phyloP scores from a whole-genome alignment of 2,329 filamentous ascomycete species.

The Exophiala sp. region DNA sequence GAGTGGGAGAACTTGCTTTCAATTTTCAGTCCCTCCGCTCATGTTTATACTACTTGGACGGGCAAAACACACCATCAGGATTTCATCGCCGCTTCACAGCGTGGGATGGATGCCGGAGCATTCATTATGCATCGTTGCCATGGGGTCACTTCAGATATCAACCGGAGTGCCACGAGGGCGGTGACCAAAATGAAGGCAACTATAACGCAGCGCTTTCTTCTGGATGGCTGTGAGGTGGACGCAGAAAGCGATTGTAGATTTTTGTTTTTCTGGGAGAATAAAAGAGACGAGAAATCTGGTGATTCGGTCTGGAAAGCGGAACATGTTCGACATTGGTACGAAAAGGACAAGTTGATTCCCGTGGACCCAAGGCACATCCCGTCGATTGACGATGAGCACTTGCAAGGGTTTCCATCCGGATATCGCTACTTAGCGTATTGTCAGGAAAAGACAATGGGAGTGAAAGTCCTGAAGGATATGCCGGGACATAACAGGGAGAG shows the following conservation, averaged over 20 bases:
- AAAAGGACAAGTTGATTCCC: constrained; percentile 51
- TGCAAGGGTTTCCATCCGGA: constrained; percentile 42
- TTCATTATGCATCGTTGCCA: constrained; percentile 59
- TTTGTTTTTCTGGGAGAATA: constrained; percentile 25
- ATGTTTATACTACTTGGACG: constrained; percentile 52
- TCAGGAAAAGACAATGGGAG: constrained; percentile 47
- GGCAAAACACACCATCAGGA: constrained; percentile 41
- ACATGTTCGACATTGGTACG: constrained; percentile 51
- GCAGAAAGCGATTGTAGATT: constrained; percentile 27
- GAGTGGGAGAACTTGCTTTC: constrained; percentile 53
- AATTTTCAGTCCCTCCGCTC: constrained; percentile 49
- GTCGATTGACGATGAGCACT: constrained; percentile 38
- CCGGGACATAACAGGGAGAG: constrained; percentile 30
- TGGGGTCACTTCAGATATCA: constrained; percentile 47
- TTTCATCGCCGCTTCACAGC: constrained; percentile 51
- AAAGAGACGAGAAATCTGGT: constrained; percentile 1
- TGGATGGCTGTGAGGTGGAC: constrained; percentile 27
- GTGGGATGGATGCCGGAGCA: constrained; percentile 49
- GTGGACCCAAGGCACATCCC: constrained; percentile 45
- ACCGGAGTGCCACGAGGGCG: constrained; percentile 38
- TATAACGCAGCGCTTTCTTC: constrained; percentile 50
- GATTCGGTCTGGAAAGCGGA: constrained; percentile 8
- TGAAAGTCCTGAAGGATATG: constrained; percentile 44
- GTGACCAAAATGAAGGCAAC: constrained; percentile 55
- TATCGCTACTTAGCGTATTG: constrained; percentile 47